phyloP scores from a whole-genome alignment of 148 eudicot species.

The Polygonum maritimum region DNA sequence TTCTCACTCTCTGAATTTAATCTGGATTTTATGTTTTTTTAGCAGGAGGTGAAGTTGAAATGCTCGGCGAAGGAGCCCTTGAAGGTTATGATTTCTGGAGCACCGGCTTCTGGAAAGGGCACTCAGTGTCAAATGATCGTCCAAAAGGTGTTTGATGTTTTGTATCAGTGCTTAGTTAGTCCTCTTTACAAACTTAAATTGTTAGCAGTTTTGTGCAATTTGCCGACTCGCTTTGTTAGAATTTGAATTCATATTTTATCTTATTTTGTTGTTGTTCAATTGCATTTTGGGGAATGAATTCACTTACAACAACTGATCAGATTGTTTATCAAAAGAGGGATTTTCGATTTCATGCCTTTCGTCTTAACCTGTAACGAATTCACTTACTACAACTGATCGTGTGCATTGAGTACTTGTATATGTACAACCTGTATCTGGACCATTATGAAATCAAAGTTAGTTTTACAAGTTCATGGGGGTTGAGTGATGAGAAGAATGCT shows the following conservation, averaged over 20 bases:
- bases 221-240: too few relatives aligned
- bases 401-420: not conserved
- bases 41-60: constrained; percentile 29
- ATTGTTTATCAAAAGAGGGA: not conserved
- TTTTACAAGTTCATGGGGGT: not conserved
- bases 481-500: not conserved
- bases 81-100: constrained; percentile 96
- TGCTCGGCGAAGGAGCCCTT: constrained; percentile 58
- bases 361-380: not conserved
- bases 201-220: not conserved
- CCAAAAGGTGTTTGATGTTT: constrained; percentile 42
- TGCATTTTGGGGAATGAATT: not conserved
- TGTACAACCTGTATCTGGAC: not conserved
- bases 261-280: not conserved
- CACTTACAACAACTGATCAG: not conserved
- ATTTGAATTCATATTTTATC: not conserved
- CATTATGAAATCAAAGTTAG: too few relatives aligned
- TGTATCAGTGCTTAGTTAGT: not conserved
- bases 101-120: constrained; percentile 98
- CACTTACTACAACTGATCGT: not conserved
- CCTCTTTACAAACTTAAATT: not conserved
- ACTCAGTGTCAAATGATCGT: constrained; percentile 90
- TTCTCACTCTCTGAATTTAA: not conserved
- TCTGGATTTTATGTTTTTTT: not conserved
- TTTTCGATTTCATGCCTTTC: not conserved